These are phyloP conservation scores for Larix kaempferi DNA, from an alignment of 75 land plant species.

Conservation along the genomic window DNA sequence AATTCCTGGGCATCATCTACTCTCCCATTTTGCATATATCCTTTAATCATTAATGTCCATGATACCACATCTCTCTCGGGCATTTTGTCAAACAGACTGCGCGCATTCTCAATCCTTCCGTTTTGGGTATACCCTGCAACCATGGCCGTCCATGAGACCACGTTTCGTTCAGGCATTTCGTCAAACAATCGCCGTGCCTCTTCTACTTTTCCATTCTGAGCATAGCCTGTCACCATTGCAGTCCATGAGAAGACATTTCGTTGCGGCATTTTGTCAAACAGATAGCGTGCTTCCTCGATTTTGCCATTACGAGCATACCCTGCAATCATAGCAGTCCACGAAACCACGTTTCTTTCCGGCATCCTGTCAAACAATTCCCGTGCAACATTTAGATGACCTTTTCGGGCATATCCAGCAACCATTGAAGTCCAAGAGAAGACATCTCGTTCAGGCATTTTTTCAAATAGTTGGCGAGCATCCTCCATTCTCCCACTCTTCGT, in stretches of 20 bases:
- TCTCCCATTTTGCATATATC: too few relatives aligned
- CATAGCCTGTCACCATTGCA: conserved; percentile 3
- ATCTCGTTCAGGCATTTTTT: conserved; percentile 15
- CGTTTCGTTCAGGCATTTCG: not conserved
- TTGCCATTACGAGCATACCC: not conserved
- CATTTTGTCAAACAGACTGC: not conserved
- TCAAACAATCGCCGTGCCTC: not conserved
- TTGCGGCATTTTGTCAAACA: not conserved
- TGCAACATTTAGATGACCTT: not conserved
- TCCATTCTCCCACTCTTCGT: conserved; percentile 8
- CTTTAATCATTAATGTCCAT: too few relatives aligned
- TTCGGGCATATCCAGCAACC: conserved; percentile 12
- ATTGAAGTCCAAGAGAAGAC: conserved; percentile 22
- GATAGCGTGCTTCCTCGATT: not conserved
- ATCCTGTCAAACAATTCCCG: not conserved
- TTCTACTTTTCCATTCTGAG: not conserved
- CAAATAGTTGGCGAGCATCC: conserved; percentile 21
- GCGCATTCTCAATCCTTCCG: not conserved
- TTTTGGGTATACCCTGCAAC: not conserved
- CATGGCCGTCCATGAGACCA: conserved; percentile 1
- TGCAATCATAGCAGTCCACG: conserved; percentile 7
- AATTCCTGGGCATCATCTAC: too few relatives aligned
- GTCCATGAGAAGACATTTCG: conserved; percentile 4
- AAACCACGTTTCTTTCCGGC: not conserved
- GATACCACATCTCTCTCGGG: too few relatives aligned